Evolutionary conservation across 148 eudicot species (phyloP).

Genomic region (Rhododendron ovatum): DNA sequence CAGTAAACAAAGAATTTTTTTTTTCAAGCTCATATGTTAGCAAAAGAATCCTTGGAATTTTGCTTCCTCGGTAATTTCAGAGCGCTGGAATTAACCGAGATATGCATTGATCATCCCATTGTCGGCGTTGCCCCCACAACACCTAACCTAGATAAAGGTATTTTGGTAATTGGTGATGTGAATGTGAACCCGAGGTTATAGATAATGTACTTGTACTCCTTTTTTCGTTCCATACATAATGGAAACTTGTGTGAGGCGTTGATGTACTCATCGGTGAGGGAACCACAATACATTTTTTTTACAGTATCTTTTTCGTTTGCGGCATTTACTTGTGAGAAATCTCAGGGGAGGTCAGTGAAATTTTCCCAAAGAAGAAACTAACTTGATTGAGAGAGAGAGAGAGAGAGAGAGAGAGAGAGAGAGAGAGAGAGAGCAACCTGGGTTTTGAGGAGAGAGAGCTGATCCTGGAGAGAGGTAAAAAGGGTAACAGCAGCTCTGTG

Average conservation of each 20-base stretch:
- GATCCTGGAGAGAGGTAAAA: slow-evolving; percentile 11
- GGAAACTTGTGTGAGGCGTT: neutral
- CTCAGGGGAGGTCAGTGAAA: too few species aligned
- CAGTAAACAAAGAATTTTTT: too few species aligned
- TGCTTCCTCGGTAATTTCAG: too few species aligned
- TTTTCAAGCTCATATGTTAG: neutral
- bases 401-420: neutral
- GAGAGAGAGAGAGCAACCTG: slow-evolving; percentile 2
- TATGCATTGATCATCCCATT: neutral
- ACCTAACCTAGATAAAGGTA: neutral
- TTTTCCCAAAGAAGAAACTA: neutral
- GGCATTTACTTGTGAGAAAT: neutral
- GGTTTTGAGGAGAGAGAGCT: slow-evolving; percentile 1
- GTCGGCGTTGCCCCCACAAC: neutral
- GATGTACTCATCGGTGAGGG: neutral
- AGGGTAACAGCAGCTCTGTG: slow-evolving; percentile 17
- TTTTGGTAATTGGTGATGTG: neutral
- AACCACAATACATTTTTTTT: neutral
- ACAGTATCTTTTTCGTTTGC: neutral
- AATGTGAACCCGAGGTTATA: neutral
- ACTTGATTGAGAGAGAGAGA: neutral
- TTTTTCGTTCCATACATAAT: neutral
- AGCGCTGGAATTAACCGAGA: neutral
- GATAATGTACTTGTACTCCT: neutral
- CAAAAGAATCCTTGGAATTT: neutral